Evolutionary conservation across 371 early-diverging fungal species (phyloP), one percentile per base, ranked within the genome.

Genomic region (Actinomortierella ambigua): DNA sequence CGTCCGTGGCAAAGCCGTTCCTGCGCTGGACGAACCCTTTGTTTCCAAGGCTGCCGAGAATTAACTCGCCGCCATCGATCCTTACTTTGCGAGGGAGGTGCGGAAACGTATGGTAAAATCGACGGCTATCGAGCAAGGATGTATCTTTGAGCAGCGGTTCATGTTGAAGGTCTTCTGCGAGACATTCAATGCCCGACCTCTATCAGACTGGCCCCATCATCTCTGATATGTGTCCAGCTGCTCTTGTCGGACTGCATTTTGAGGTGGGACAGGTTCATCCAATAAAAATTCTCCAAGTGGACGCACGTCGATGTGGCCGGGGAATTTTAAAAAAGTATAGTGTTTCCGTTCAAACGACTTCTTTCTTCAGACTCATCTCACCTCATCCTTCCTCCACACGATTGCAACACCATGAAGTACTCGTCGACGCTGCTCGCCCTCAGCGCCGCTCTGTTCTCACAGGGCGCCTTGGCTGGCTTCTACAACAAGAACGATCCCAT

Each of bases 401-500:
- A 13, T 20, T 44, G n/a, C 13, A 44, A 15, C 15, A 20, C 29
- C 34, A 71, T 71, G 73, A 71, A 66, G 59, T 61, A 65, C 22
- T 66, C 63, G 27, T 59, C 66, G 56, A 63, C 73, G 22, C 40
- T 66, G 23, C 62, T 66, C 39, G 73, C 66, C 23, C 66, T 71
- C 46, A 66, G 73, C 17, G 66, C 66, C 39, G 56, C 66, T 20
- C 67, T 71, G 53, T 62, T 71, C 50, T 66, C 73, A 9, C 73
- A 71, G 54, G 52, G 66, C 22, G 73, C 50, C 57, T 47, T 65
- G 9, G 65, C 63, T 14, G 80, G 79, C 29, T 66, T 91, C 46
- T 91, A 89, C 60, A 77, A 76, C 14, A 61, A 63, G 13, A 79
- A 76, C 51, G 89, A 87, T 54, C 76, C 82, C 39, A 90, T 91